Base-by-base conservation (phyloP, 768 basidiomycete genomes). In the Hygrocybe coccinea region DNA sequence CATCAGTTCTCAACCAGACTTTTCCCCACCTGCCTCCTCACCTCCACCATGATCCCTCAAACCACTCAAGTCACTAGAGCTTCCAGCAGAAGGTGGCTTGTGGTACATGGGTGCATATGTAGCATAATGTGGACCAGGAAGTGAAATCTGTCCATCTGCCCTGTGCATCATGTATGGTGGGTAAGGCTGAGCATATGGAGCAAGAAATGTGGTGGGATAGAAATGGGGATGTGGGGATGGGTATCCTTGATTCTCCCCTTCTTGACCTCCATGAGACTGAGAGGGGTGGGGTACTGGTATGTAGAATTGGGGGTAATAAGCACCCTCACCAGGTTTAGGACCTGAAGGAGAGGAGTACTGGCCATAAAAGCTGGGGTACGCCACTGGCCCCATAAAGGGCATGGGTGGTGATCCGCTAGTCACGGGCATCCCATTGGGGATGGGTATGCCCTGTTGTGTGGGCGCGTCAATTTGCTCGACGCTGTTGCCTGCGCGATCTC, bases 401-500 rank as follows among this genome's bases (percentile, higher is more conserved):
- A 79, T 73, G 44, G 76, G 75, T 50, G 81, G 77, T 56, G 80
- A 75, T 55, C 73, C 72, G 60, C 71, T 71, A 56, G 71, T 67
- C 54, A 77, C 72, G 46, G 68, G 64, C 41, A 62, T 69, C 61
- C 72, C 73, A 61, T 72, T 74, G 45, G 77, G 65, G 60, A 77
- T 69, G 63, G 74, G 59, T 61, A 77, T 65, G 62, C 71, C 71
- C 57, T 73, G 72, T 56, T 75, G 73, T 62, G 72, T 70, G 50
- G 76, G 62, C 60, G 65, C 64, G 59, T 70, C 70, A 56, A 57
- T 57, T 53, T 67, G 74, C 64, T 81, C 80, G 68, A 76, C 72
- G 71, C 60, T 78, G 76, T 65, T 78, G 74, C 77, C 79, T 79
- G 79, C 77, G 76, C 75, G 81, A 81, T 71, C 79, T 79, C 71